Base-by-base conservation (phyloP, 2,329 filamentous ascomycete genomes). In the Piedraia hortae region DNA sequence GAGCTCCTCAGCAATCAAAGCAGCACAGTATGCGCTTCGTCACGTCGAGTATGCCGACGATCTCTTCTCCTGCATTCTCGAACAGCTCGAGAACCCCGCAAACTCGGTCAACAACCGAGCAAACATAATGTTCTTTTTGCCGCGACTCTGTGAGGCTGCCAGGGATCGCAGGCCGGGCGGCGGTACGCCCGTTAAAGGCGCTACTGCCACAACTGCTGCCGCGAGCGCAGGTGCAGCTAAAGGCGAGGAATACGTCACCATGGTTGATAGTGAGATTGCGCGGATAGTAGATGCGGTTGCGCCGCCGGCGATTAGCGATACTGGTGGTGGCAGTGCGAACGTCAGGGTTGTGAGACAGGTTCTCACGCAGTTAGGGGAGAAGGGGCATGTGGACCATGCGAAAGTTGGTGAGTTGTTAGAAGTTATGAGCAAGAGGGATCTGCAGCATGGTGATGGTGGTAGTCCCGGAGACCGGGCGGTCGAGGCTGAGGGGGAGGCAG, bases 121-220 rank as follows among this genome's bases (percentile, higher is more conserved):
- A 27, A 97, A 97, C 43, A 93, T 97, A 44, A 89, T 97, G 72
- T 97, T 89, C 48, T 97, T 97, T 47, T 71, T 97, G 39, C 82
- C 93, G 40, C 72, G 82, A 34, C 74, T 97, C 34, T 73, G 88
- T 41, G 82, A 93, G 41, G 58, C 77, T 48, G 73, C 77, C 11
- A 59, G 63, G 30, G 71, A 66, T 32, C 73, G 77, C 32, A 62
- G 65, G 30, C 67, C 85, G 34, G 50, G 60, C 23, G 68, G 75
- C 30, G 19, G n/a, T n/a, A n/a, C n/a, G n/a, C n/a, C n/a, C n/a
- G n/a, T n/a, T n/a, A n/a, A n/a, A n/a, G n/a, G n/a, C n/a, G n/a
- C n/a, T n/a, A n/a, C n/a, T n/a, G n/a, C n/a, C n/a, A n/a, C n/a
- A n/a, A n/a, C n/a, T n/a, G n/a, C n/a, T n/a, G n/a, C n/a, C n/a